phyloP scores from a whole-genome alignment of 805 yeast genomes.

The Metschnikowia santaceciliae region DNA sequence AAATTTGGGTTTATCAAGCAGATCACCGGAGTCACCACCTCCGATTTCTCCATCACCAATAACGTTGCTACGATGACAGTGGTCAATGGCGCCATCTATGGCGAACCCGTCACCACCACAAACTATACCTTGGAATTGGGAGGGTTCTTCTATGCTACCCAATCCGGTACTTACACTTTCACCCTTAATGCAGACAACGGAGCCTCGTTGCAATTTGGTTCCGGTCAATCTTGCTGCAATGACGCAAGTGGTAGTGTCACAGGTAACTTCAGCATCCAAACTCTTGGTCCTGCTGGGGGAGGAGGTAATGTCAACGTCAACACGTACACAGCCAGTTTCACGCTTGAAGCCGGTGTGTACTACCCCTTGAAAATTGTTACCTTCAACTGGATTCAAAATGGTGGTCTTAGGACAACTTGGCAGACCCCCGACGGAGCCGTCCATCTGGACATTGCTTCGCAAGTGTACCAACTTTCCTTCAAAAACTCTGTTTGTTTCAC shows the following conservation, averaged over 20 bases:
- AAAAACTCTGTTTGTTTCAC: conserved; percentile 6
- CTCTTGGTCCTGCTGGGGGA: conserved; percentile 14
- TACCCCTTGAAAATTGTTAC: conserved; percentile 16
- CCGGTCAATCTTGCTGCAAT: conserved; percentile 14
- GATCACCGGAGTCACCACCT: conserved; percentile 1
- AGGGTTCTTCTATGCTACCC: conserved; percentile 14
- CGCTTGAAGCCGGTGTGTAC: conserved; percentile 8
- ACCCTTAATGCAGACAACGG: conserved; percentile 16
- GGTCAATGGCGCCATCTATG: conserved; percentile 2
- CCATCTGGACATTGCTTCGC: conserved; percentile 8
- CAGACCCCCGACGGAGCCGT: conserved; percentile 4
- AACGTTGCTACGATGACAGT: not conserved
- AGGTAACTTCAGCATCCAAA: conserved; percentile 10
- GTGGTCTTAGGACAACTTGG: conserved; percentile 9
- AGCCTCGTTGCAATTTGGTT: conserved; percentile 16
- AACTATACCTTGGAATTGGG: conserved; percentile 8
- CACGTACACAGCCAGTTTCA: conserved; percentile 7
- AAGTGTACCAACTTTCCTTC: conserved; percentile 9
- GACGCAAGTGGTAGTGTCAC: conserved; percentile 15
- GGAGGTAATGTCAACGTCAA: conserved; percentile 8
- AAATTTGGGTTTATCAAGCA: not conserved
- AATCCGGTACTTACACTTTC: conserved; percentile 12
- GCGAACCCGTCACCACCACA: conserved; percentile 1
- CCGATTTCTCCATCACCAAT: conserved; percentile 1
- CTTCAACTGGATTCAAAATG: conserved; percentile 16